These are phyloP conservation scores for Syzygium malaccense DNA, from an alignment of 441 rosid genomes.

Conservation along the genomic window DNA sequence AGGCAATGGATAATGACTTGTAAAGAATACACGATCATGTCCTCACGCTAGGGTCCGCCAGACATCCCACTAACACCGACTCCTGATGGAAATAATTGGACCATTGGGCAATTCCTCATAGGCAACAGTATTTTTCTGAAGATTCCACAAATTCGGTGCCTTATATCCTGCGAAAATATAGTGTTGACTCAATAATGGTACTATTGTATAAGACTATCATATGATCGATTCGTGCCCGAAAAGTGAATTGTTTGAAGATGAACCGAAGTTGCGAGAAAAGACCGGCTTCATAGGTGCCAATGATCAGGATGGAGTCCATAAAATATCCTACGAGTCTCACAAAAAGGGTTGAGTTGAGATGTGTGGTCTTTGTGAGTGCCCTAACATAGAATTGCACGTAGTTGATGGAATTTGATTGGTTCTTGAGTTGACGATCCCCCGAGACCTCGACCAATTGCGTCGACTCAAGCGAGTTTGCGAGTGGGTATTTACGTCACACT, in stretches of 20 bases:
- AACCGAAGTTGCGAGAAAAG: neutral
- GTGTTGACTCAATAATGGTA: neutral
- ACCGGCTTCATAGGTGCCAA: neutral
- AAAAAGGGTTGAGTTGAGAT: neutral
- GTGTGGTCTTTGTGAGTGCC: neutral
- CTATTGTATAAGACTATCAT: neutral
- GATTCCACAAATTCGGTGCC: neutral
- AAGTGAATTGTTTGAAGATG: neutral
- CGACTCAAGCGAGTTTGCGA: neutral
- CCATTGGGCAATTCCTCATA: neutral
- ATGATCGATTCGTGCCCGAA: neutral
- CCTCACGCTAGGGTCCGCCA: neutral
- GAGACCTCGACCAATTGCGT: neutral
- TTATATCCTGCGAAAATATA: neutral
- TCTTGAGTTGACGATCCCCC: neutral
- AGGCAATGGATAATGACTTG: constrained; percentile 1
- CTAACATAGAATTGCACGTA: neutral
- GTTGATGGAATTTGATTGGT: neutral
- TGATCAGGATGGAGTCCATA: neutral
- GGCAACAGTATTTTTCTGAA: neutral
- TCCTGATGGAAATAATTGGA: neutral
- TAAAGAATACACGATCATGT: neutral
- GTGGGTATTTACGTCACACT: neutral
- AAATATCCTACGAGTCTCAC: neutral
- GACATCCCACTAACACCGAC: neutral